A percentile compares a stretch with the other conserved stretches of the same genome.
Evolutionary conservation across 805 yeast species (phyloP).

Genomic region (Naumovozyma castellii): DNA sequence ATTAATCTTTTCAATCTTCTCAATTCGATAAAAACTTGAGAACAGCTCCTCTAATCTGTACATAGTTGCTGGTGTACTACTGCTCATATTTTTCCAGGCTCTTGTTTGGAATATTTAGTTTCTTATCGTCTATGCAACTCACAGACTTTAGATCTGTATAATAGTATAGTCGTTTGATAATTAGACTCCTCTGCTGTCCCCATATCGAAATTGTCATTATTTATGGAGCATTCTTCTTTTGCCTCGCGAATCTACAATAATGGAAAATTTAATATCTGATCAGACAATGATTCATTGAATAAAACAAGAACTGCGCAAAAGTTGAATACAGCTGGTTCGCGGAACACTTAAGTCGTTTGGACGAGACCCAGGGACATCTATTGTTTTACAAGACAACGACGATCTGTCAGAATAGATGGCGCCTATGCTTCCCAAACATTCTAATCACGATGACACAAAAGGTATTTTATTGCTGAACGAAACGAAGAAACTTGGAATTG

Average conservation of each 20-base stretch:
- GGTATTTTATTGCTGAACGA: slow-evolving; percentile 18
- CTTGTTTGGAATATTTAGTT: background rate
- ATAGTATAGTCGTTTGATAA: too few relatives aligned
- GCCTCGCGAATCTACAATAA: background rate
- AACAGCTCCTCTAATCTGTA: slow-evolving; percentile 23
- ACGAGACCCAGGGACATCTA: too few relatives aligned
- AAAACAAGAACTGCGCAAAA: too few relatives aligned
- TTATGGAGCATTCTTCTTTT: too few relatives aligned
- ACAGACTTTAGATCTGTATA: too few relatives aligned
- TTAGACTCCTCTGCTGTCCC: too few relatives aligned
- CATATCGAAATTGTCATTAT: too few relatives aligned
- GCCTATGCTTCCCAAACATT: background rate
- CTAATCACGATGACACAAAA: background rate
- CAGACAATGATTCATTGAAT: background rate
- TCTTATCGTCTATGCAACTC: too few relatives aligned
- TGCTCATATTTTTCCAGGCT: slow-evolving; percentile 1
- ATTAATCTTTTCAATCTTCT: slow-evolving; percentile 24
- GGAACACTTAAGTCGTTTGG: too few relatives aligned
- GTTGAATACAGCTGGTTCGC: too few relatives aligned
- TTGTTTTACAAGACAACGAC: background rate
- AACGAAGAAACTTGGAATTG: slow-evolving; percentile 17
- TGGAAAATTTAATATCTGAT: background rate
- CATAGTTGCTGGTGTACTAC: background rate
- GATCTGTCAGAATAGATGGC: background rate
- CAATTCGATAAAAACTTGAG: slow-evolving; percentile 25